Evolutionary conservation across 1,284 basidiomycete species (phyloP).

Genomic region (Fomitopsis schrenkii): DNA sequence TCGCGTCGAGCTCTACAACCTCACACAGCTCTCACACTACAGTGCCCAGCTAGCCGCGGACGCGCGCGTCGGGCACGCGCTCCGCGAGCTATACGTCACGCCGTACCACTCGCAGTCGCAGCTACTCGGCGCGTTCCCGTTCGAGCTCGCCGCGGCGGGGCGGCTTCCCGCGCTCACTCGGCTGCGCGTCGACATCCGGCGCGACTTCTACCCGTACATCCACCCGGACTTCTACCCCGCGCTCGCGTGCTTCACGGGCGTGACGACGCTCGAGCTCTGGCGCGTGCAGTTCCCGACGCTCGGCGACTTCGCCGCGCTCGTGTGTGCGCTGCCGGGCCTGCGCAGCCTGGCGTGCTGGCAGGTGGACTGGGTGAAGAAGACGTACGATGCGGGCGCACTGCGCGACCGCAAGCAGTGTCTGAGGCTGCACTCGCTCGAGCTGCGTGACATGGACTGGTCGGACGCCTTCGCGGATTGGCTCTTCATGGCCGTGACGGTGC

Average conservation of each 20-base stretch:
- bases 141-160: background rate
- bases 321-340: slow-evolving; percentile 4
- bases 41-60: slow-evolving; percentile 5
- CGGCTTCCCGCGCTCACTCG: background rate
- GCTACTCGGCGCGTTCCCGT: slow-evolving; percentile 4
- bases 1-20: slow-evolving; percentile 8
- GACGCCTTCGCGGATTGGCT: slow-evolving; percentile 4
- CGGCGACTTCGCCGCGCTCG: slow-evolving; percentile 3
- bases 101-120: slow-evolving; percentile 3
- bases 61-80: slow-evolving; percentile 6
- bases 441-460: slow-evolving; percentile 1
- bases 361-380: slow-evolving; percentile 5
- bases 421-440: background rate
- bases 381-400: background rate
- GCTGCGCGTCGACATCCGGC: slow-evolving; percentile 1
- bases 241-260: slow-evolving; percentile 3
- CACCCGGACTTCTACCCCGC: slow-evolving; percentile 4
- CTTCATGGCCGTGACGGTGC: background rate
- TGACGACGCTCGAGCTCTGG: slow-evolving; percentile 12
- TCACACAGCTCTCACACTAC: slow-evolving; percentile 7
- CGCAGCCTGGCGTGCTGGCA: background rate
- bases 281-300: slow-evolving; percentile 6
- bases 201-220: slow-evolving; percentile 5
- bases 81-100: slow-evolving; percentile 10
- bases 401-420: background rate